phyloP scores from a whole-genome alignment of 129 eudicot genomes.

The Smallanthus sonchifolius region DNA sequence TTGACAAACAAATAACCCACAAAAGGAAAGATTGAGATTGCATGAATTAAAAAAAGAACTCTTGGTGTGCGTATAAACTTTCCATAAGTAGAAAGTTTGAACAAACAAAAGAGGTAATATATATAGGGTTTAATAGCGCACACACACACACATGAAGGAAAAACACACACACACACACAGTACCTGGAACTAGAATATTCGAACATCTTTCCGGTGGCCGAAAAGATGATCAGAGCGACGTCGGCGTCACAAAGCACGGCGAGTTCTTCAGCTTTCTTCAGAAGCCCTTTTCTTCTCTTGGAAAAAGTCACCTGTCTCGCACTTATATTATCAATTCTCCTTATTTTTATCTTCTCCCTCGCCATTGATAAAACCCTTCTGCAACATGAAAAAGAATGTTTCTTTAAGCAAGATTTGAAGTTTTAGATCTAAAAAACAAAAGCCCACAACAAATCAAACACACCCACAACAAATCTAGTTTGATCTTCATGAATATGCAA shows the following conservation, averaged over 20 bases:
- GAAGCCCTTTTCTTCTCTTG: too few relatives aligned
- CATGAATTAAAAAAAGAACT: neutral
- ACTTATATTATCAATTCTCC: conserved; percentile 41
- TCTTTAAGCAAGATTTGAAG: conserved; percentile 9
- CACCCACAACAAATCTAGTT: conserved; percentile 15
- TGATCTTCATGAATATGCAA: conserved; percentile 18
- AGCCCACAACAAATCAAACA: conserved; percentile 22
- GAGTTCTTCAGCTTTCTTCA: too few relatives aligned
- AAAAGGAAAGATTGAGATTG: conserved; percentile 2
- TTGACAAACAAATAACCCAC: neutral
- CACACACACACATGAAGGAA: too few relatives aligned
- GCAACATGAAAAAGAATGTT: neutral
- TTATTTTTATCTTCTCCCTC: conserved; percentile 53
- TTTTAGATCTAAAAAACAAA: conserved; percentile 25
- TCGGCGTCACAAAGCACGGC: too few relatives aligned
- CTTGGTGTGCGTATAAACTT: neutral
- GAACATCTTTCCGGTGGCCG: conserved; percentile 48
- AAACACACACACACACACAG: neutral
- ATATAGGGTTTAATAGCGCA: neutral
- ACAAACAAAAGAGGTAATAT: too few relatives aligned
- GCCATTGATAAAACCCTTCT: conserved; percentile 30
- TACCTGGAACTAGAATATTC: conserved; percentile 55
- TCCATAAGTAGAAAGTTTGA: conserved; percentile 26
- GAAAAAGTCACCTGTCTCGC: conserved; percentile 51
- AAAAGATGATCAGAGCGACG: neutral